Evolutionary conservation across 2,329 filamentous ascomycete species (phyloP), one percentile per base, ranked within the genome.

Genomic region (Podosphaera fusca): DNA sequence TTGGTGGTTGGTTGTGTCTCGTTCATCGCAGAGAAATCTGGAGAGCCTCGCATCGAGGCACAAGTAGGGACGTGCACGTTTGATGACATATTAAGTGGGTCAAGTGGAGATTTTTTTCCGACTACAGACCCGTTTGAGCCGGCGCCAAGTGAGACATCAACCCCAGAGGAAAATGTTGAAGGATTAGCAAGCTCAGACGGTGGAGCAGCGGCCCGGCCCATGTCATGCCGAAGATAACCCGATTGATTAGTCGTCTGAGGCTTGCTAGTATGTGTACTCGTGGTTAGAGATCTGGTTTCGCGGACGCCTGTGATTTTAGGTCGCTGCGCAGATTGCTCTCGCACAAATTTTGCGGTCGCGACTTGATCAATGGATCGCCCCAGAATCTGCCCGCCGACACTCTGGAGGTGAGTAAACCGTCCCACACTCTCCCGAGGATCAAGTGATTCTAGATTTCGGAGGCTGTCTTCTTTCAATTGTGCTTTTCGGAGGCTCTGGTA

Each of bases 371-470:
- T 77, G 60, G 72, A 72, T 31, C 69, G 65, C 67, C 63, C 66
- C 30, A 56, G 55, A 53, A 56, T 57, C 14, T 63, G 58, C 9
- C 58, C 55, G 55, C 77, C 72, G 58, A 79, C 67, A 68, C 85
- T 82, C 68, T 96, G 90, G 67, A 95, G 89, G 66, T 79, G 79
- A 56, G 96, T 77, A 70, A 95, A 96, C 62, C 94, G 87, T 65
- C 86, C 82, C 40, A 96, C 87, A 63, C 90, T 94, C 70, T 95
- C 89, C 68, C 94, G 89, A 4, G 89, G 85, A 66, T 95, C 88
- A 56, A 84, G 78, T 21, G 75, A 73, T 65, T 84, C 76, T 36
- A 95, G 67, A 60, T 75, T 80, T 58, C 81, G 79, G 14, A 95
- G 80, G 47, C 75, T 77, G 54, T 83, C 80, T 67, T 88, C 82